Evolutionary conservation across 768 basidiomycete genomes (phyloP).

Genomic region (Suillus americanus): DNA sequence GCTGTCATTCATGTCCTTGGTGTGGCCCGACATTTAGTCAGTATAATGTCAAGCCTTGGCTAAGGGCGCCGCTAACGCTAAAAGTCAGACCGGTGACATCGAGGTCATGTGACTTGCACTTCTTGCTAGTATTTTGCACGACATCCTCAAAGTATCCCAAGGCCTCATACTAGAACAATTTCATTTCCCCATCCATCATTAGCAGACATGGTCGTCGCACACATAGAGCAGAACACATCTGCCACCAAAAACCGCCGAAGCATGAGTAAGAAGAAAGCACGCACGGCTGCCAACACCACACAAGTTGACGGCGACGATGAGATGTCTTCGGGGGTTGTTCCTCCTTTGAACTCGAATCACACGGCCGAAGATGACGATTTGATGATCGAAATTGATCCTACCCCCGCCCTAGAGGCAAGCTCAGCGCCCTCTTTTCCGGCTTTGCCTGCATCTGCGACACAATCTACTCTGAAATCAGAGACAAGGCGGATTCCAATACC

Average conservation of each 20-base stretch:
- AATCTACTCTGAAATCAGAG: conserved; percentile 71
- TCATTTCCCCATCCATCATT: conserved; percentile 5
- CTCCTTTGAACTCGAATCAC: conserved; percentile 8
- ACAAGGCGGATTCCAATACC: conserved; percentile 89
- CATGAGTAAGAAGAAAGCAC: conserved; percentile 38
- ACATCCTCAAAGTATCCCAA: neutral
- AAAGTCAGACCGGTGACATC: neutral
- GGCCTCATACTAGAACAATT: neutral
- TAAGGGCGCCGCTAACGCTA: neutral
- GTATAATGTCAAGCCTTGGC: neutral
- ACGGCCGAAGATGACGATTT: conserved; percentile 56
- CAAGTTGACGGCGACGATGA: conserved; percentile 29
- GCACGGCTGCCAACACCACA: conserved; percentile 14
- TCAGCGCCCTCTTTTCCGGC: conserved; percentile 70
- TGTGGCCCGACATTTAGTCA: conserved; percentile 13
- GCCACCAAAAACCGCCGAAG: conserved; percentile 44
- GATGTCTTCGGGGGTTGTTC: conserved; percentile 24
- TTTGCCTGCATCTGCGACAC: conserved; percentile 57
- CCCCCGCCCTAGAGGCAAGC: conserved; percentile 43
- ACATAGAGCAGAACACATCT: conserved; percentile 30
- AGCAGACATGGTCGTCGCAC: conserved; percentile 42
- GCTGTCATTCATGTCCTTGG: conserved; percentile 30
- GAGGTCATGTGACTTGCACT: conserved; percentile 19
- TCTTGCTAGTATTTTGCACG: neutral
- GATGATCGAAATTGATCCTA: conserved; percentile 55